phyloP scores from a whole-genome alignment of 805 yeast species.

The Candida odintsovae region DNA sequence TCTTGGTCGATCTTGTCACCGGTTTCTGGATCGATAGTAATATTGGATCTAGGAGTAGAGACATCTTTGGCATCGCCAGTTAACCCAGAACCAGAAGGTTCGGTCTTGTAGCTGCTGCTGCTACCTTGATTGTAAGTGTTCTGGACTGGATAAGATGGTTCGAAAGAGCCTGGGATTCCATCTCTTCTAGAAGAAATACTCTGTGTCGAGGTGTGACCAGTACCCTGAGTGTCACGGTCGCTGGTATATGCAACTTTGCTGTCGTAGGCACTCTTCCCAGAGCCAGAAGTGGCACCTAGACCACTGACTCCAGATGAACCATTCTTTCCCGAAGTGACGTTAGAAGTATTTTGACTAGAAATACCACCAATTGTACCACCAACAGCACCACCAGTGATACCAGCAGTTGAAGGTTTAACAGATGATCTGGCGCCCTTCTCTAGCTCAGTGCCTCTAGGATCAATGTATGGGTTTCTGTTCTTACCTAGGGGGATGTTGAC shows the following conservation, averaged over 20 bases:
- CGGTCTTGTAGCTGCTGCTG: not conserved
- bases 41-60: not conserved
- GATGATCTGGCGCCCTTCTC: not conserved
- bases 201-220: slow-evolving; percentile 2
- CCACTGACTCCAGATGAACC: slow-evolving; percentile 1
- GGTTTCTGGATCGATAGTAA: not conserved
- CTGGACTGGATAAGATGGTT: not conserved
- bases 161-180: slow-evolving; percentile 2
- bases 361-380: not conserved
- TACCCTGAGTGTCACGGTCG: not conserved
- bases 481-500: slow-evolving; percentile 1
- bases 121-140: not conserved
- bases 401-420: not conserved
- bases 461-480: slow-evolving; percentile 12
- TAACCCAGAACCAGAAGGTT: not conserved
- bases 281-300: slow-evolving; percentile 1
- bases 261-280: not conserved
- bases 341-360: not conserved
- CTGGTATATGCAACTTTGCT: too few relatives aligned
- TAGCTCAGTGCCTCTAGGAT: slow-evolving; percentile 3
- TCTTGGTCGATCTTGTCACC: not conserved
- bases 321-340: not conserved
- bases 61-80: not conserved
- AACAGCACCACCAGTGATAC: slow-evolving; percentile 1
- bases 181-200: slow-evolving; percentile 4